Base-by-base conservation (phyloP, 2,329 filamentous ascomycete genomes). In the Talaromyces pinophilus region DNA sequence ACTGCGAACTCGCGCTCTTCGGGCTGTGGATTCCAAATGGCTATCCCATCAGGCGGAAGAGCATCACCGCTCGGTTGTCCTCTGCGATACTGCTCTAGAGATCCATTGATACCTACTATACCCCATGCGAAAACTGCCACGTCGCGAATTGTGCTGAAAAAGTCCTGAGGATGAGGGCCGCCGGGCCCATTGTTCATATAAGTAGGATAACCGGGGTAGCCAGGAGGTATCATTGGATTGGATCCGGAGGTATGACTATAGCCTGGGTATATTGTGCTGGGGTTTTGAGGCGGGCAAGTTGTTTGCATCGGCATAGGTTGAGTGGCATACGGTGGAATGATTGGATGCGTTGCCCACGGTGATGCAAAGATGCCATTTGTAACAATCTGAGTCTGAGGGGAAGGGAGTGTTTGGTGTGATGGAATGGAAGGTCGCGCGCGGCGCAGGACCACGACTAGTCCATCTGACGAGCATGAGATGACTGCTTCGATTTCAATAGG, bases 91-190 rank as follows among this genome's bases (percentile, higher is more conserved):
- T 86, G 82, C 17, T 88, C 87, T 63, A 94, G 79, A 48, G 87
- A 89, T 15, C 90, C 90, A 75, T 95, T 94, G 80, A 93, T 93
- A 25, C 91, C 91, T 28, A 88, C 87, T 11, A 94, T 79, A 1
- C 89, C 90, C 92, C 92, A 96, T 10, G 92, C 92, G 75, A 96
- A 95, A n/a, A 95, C 90, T 1, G 91, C 92, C 59, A 93, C 90
- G 63, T 95, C 92, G 65, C 90, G 88, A 70, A 96, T 96, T 2
- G 89, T 90, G 64, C 85, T 84, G 90, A 95, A 92, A 72, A 95
- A 87, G 84, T 57, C 84, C 74, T 19, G 84, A 81, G 44, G 87
- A 86, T n/a, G 85, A 85, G 69, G 83, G 62, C 82, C 13, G 78
- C 78, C 76, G 1, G 48, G 17, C 28, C 60, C 60, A 13, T 62